Evolutionary conservation across 768 basidiomycete species (phyloP).

Genomic region (Collybia sp.): DNA sequence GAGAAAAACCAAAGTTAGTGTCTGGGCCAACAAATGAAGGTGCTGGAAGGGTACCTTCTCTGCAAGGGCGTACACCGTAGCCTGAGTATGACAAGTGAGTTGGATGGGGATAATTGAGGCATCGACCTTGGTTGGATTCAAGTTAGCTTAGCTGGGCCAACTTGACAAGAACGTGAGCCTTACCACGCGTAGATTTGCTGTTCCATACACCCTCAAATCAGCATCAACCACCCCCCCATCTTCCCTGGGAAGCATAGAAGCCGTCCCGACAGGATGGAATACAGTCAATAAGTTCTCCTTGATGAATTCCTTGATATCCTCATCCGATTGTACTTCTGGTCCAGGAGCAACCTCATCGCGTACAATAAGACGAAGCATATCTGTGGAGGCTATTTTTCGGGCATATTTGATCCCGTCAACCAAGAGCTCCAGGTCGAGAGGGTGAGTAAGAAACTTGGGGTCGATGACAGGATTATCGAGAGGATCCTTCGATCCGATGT

Average conservation of each 20-base stretch:
- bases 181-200: slow-evolving; percentile 1
- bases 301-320: neutral
- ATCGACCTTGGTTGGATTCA: slow-evolving; percentile 3
- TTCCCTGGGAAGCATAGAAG: slow-evolving; percentile 16
- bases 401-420: neutral
- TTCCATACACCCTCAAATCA: slow-evolving; percentile 26
- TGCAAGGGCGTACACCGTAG: neutral
- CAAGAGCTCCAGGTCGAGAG: slow-evolving; percentile 1
- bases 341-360: neutral
- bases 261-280: slow-evolving; percentile 11
- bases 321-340: neutral
- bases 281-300: neutral
- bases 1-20: too few relatives aligned
- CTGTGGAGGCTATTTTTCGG: neutral
- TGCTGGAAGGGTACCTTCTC: too few relatives aligned
- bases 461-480: slow-evolving; percentile 6
- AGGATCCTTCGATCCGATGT: slow-evolving; percentile 4
- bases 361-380: neutral
- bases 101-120: slow-evolving; percentile 15
- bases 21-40: too few relatives aligned
- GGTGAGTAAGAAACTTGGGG: neutral
- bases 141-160: too few relatives aligned
- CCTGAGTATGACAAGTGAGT: slow-evolving; percentile 31
- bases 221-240: slow-evolving; percentile 28
- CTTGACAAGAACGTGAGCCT: too few relatives aligned